Conservation (phyloP, 768 basidiomycete genomes). For the Suillus spraguei region DNA sequence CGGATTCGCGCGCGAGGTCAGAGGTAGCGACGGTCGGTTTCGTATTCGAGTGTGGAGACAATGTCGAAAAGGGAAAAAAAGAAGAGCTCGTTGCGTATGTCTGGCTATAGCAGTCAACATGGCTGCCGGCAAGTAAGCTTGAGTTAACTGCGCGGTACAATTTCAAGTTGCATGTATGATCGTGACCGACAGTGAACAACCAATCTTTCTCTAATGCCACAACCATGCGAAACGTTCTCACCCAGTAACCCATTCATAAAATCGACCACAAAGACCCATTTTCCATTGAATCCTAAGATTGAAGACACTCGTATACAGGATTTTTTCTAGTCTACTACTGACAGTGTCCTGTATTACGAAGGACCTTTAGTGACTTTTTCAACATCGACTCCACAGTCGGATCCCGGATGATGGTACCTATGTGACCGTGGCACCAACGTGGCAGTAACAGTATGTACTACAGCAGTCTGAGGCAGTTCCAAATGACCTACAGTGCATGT, state of each 20-base stretch:
- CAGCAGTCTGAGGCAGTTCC: not conserved
- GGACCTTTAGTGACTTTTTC: not conserved
- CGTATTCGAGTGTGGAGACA: slow-evolving; percentile 3
- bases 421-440: too few relatives aligned
- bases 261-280: not conserved
- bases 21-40: not conserved
- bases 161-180: not conserved
- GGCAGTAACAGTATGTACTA: not conserved
- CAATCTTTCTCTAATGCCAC: not conserved
- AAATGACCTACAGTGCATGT: not conserved
- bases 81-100: not conserved
- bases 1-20: not conserved
- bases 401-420: too few relatives aligned
- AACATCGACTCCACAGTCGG: not conserved
- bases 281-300: not conserved
- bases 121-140: slow-evolving; percentile 1
- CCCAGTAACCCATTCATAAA: not conserved
- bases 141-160: not conserved
- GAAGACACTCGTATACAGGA: not conserved
- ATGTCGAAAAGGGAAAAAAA: not conserved
- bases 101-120: not conserved
- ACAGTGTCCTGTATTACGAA: not conserved
- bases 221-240: slow-evolving; percentile 6
- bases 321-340: not conserved
- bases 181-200: not conserved